phyloP scores from a whole-genome alignment of 306 rosid species.

The Hippophae tibetana region DNA sequence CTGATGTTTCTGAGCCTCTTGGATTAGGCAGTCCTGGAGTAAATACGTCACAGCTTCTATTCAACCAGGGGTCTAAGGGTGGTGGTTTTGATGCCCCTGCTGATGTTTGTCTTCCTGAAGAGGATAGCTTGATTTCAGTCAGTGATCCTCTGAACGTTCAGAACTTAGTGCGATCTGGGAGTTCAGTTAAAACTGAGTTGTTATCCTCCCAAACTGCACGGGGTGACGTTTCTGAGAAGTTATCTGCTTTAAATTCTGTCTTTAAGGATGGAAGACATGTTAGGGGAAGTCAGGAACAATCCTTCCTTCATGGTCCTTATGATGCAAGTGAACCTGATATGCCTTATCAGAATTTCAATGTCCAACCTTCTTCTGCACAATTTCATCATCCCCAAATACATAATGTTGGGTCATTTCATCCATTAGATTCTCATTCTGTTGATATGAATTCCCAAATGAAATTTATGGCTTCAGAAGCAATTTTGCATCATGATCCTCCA shows the following conservation, averaged over 20 bases:
- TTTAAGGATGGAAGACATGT: constrained; percentile 48
- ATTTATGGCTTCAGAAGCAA: constrained; percentile 47
- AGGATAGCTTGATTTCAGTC: constrained; percentile 55
- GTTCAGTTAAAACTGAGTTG: constrained; percentile 43
- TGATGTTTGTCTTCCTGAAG: constrained; percentile 59
- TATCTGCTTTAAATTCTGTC: constrained; percentile 47
- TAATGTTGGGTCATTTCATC: constrained; percentile 47
- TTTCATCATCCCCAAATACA: constrained; percentile 49
- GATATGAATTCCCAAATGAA: constrained; percentile 53
- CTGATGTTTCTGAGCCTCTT: constrained; percentile 49
- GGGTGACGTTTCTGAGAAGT: constrained; percentile 50
- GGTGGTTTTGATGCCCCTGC: constrained; percentile 48
- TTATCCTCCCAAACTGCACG: constrained; percentile 36
- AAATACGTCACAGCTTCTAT: constrained; percentile 38
- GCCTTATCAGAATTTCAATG: constrained; percentile 50
- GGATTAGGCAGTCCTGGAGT: constrained; percentile 34
- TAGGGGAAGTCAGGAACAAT: constrained; percentile 54
- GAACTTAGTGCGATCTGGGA: constrained; percentile 41
- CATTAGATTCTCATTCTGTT: constrained; percentile 53
- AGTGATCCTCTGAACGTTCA: constrained; percentile 46
- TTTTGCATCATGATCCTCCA: constrained; percentile 44
- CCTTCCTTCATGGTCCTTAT: constrained; percentile 46
- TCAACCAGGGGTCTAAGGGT: constrained; percentile 36
- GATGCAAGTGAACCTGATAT: constrained; percentile 57
- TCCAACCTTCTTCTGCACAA: constrained; percentile 52